Percentiles rank a stretch among this genome's conserved stretches.
Evolutionary conservation across 257 asterid species (phyloP).

Genomic region (Petrea volubilis): DNA sequence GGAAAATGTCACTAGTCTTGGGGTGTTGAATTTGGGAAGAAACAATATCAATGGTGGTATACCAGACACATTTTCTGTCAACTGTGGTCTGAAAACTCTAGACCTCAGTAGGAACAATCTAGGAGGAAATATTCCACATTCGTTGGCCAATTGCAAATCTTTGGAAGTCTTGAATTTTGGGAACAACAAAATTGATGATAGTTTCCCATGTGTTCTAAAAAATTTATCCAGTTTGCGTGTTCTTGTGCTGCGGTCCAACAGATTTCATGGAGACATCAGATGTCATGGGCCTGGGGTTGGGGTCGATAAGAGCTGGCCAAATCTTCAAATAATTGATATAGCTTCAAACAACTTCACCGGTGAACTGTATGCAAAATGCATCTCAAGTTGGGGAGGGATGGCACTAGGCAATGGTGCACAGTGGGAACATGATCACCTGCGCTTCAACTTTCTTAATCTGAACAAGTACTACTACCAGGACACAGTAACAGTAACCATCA

Average conservation of each 20-base stretch:
- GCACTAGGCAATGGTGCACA: conserved; percentile 16
- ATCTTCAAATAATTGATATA: conserved; percentile 65
- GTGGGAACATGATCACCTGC: conserved; percentile 24
- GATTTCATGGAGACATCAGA: conserved; percentile 43
- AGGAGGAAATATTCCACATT: conserved; percentile 41
- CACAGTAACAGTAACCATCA: conserved; percentile 51
- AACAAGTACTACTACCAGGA: conserved; percentile 48
- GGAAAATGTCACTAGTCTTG: background rate
- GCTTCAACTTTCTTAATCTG: conserved; percentile 21
- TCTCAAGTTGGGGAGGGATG: conserved; percentile 53
- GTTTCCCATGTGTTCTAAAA: conserved; percentile 41
- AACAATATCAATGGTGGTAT: conserved; percentile 34
- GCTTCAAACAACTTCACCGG: conserved; percentile 61
- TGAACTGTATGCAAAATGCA: conserved; percentile 24
- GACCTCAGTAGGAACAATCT: conserved; percentile 43
- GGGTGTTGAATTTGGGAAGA: conserved; percentile 42
- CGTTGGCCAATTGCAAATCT: conserved; percentile 41
- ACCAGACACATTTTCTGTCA: conserved; percentile 28
- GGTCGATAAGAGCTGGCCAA: conserved; percentile 43
- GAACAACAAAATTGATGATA: conserved; percentile 37
- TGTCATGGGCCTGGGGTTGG: conserved; percentile 24
- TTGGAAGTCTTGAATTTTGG: conserved; percentile 44
- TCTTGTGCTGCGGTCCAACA: conserved; percentile 52
- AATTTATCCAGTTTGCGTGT: conserved; percentile 45
- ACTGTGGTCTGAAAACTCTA: conserved; percentile 36